Conservation (phyloP, 1,284 basidiomycete genomes). For the Microbotryomycetes sp. region DNA sequence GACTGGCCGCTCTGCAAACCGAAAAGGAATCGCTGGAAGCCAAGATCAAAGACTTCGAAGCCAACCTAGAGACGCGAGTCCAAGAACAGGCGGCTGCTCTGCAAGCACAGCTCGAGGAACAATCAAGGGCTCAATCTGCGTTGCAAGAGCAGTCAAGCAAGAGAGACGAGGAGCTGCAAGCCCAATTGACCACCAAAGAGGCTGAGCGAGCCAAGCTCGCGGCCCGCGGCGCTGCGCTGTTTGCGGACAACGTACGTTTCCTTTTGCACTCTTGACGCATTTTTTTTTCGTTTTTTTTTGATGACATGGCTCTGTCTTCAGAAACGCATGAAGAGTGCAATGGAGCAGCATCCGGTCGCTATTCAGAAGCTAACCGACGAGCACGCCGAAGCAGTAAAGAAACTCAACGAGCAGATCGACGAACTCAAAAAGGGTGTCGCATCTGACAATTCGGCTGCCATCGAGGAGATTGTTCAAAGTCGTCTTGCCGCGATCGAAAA, state of each 20-base stretch:
- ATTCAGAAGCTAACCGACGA: neutral
- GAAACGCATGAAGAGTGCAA: slow-evolving; percentile 8
- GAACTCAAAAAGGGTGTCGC: slow-evolving; percentile 1
- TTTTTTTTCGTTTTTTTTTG: neutral
- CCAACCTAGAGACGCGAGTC: slow-evolving; percentile 33
- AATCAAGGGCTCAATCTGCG: neutral
- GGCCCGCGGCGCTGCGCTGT: slow-evolving; percentile 18
- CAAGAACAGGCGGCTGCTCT: slow-evolving; percentile 16
- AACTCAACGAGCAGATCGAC: neutral
- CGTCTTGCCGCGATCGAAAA: slow-evolving; percentile 9
- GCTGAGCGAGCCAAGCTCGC: neutral
- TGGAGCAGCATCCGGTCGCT: neutral
- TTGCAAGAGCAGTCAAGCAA: slow-evolving; percentile 1
- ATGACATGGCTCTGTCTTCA: neutral
- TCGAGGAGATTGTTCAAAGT: slow-evolving; percentile 21
- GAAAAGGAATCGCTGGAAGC: slow-evolving; percentile 48
- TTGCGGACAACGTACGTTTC: slow-evolving; percentile 22
- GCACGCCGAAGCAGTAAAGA: neutral
- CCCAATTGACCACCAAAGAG: neutral
- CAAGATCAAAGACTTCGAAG: slow-evolving; percentile 32
- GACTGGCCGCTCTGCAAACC: slow-evolving; percentile 44
- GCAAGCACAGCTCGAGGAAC: slow-evolving; percentile 8
- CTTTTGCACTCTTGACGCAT: neutral
- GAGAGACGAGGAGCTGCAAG: slow-evolving; percentile 1
- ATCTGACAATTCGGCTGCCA: slow-evolving; percentile 22